These are phyloP conservation scores for Craterostigma plantagineum DNA, from an alignment of 257 asterid genomes.

Conservation along the genomic window DNA sequence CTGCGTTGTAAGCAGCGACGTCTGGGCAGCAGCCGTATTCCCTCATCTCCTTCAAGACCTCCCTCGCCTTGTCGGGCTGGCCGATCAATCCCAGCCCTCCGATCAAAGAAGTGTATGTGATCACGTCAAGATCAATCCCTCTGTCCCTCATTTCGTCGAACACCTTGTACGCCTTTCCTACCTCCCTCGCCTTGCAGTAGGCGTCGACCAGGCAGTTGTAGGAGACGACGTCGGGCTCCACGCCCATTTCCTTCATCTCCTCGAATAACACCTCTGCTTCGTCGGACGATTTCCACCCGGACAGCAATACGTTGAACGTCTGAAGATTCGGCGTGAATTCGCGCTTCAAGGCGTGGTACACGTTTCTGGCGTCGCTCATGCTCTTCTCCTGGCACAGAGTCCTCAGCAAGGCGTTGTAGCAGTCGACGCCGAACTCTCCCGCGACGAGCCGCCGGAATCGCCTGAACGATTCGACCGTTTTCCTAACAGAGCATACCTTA, in stretches of 20 bases:
- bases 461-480: slow-evolving; percentile 56
- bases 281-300: slow-evolving; percentile 71
- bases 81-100: slow-evolving; percentile 84
- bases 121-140: slow-evolving; percentile 64
- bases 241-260: slow-evolving; percentile 58
- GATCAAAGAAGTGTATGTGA: slow-evolving; percentile 63
- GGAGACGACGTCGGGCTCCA: slow-evolving; percentile 70
- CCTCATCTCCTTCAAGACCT: slow-evolving; percentile 71
- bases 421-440: slow-evolving; percentile 31
- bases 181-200: slow-evolving; percentile 64
- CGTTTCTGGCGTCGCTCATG: slow-evolving; percentile 80
- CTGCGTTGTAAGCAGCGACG: slow-evolving; percentile 82
- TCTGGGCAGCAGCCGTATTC: slow-evolving; percentile 81
- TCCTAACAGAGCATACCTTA: slow-evolving; percentile 73
- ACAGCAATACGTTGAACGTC: slow-evolving; percentile 63
- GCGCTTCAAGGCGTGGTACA: slow-evolving; percentile 44
- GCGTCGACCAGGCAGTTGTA: slow-evolving; percentile 83
- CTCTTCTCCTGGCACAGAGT: slow-evolving; percentile 85
- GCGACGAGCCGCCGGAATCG: slow-evolving; percentile 38
- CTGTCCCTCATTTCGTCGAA: slow-evolving; percentile 48
- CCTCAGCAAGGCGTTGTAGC: slow-evolving; percentile 65
- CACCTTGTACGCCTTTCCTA: slow-evolving; percentile 42
- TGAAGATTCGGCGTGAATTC: slow-evolving; percentile 63
- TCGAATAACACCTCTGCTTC: slow-evolving; percentile 60
- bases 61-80: slow-evolving; percentile 86